A percentile compares a stretch with the other conserved stretches of the same genome.
Evolutionary conservation across 1,284 basidiomycete species (phyloP).

Genomic region (Phenoliferia sp.): DNA sequence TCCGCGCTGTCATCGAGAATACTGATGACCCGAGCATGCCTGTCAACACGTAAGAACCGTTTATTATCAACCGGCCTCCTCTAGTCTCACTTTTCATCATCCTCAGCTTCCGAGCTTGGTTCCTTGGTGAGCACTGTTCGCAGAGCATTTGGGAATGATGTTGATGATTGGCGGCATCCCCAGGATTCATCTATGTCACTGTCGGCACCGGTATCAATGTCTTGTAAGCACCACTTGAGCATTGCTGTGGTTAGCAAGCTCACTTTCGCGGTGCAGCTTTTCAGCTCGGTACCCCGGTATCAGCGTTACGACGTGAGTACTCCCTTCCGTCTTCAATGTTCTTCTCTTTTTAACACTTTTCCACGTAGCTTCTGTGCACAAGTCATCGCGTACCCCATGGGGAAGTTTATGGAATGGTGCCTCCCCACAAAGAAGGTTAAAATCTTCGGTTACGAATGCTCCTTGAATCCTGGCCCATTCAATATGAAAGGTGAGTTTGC

Average conservation of each 20-base stretch:
- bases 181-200: slow-evolving; percentile 39
- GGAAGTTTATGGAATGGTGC: slow-evolving; percentile 39
- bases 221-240: slow-evolving; percentile 39
- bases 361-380: slow-evolving; percentile 30
- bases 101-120: neutral
- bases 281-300: slow-evolving; percentile 35
- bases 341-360: neutral
- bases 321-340: neutral
- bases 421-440: slow-evolving; percentile 36
- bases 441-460: slow-evolving; percentile 24
- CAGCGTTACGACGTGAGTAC: slow-evolving; percentile 35
- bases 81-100: neutral
- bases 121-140: neutral
- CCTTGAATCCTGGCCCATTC: slow-evolving; percentile 36
- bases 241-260: neutral
- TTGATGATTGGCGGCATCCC: slow-evolving; percentile 30
- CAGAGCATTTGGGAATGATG: neutral
- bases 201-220: slow-evolving; percentile 40
- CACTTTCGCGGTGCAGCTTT: neutral
- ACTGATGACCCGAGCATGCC: slow-evolving; percentile 94
- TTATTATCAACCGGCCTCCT: neutral
- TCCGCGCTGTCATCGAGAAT: slow-evolving; percentile 90
- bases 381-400: slow-evolving; percentile 41
- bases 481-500: slow-evolving; percentile 29
- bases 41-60: slow-evolving; percentile 39